Evolutionary conservation across 2,329 filamentous ascomycete genomes (phyloP), one percentile per base, ranked within the genome.

Genomic region (Fonsecaea nubica): DNA sequence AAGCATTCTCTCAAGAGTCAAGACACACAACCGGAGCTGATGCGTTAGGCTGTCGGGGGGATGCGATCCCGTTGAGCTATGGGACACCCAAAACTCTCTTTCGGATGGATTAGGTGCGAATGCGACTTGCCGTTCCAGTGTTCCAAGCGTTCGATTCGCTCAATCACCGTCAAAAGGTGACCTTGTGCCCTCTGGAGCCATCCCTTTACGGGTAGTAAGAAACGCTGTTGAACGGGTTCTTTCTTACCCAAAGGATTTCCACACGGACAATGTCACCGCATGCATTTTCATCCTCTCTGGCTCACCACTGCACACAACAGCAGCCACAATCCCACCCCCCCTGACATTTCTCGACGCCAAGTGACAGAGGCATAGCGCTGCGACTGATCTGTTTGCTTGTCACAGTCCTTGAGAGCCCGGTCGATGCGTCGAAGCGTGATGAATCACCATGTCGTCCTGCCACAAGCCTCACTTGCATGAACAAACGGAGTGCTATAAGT

Each of bases 41-140:
- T n/a, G 21, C 58, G 18, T 59, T 63, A 67, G 61, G 45, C 50
- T 58, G 18, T 42, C 57, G 62, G 65, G 42, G 57, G 62, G 64
- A 64, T 25, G 33, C 52, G 4, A 25, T 62, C 48, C 65, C 62
- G 57, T 45, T 45, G 25, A 40, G 57, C 57, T 54, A 50, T 67
- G 36, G 36, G 36, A 32, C 36, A 36, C 36, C 54, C 32, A 35
- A 58, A 35, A 52, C 35, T 55, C 38, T 52, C 53, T 48, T 53
- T 38, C 21, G 58, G 30, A 38, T 25, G 42, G 52, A 25, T 32
- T 32, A 55, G 40, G 12, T 40, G 18, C n/a, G 25, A 60, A 64
- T 42, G 42, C 12, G 9, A 57, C 33, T 52, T 42, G 42, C 42
- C 54, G 15, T 10, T 33, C 48, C 13, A 56, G 25, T 30, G 45